phyloP scores from a whole-genome alignment of 345 rosid genomes.

The Anastatica hierochuntica region DNA sequence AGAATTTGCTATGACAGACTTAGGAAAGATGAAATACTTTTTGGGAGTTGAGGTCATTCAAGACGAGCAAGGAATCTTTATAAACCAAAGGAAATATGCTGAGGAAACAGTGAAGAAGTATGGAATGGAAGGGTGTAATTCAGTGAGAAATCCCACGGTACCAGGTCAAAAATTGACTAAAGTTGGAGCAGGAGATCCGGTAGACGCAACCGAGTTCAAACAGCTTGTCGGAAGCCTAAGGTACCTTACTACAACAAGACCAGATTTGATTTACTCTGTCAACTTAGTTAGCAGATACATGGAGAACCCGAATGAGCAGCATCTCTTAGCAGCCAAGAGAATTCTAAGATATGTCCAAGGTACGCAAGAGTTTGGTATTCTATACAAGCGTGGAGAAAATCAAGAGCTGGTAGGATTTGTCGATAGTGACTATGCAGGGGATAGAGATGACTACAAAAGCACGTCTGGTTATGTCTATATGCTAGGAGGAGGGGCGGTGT shows the following conservation, averaged over 20 bases:
- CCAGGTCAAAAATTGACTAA: neutral
- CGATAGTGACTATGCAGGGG: neutral
- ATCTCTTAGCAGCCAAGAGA: neutral
- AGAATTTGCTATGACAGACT: neutral
- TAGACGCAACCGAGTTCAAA: neutral
- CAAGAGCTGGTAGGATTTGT: neutral
- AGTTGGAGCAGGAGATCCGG: neutral
- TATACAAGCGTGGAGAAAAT: neutral
- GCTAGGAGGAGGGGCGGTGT: no score
- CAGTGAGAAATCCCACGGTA: neutral
- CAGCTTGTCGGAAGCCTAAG: neutral
- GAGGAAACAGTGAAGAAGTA: neutral
- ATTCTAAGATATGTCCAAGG: neutral
- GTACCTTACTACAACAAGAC: neutral
- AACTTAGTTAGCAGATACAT: no score
- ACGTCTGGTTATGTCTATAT: no score
- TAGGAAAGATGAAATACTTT: neutral
- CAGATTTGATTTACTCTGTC: no score
- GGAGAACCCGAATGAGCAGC: no score
- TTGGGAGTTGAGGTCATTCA: neutral
- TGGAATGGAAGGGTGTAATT: neutral
- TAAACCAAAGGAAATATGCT: no score
- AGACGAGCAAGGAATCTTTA: no score
- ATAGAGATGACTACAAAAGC: no score
- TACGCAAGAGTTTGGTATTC: neutral